Evolutionary conservation across 192 early-diverging fungal genomes (phyloP).

Genomic region (Umbelopsis sp.): DNA sequence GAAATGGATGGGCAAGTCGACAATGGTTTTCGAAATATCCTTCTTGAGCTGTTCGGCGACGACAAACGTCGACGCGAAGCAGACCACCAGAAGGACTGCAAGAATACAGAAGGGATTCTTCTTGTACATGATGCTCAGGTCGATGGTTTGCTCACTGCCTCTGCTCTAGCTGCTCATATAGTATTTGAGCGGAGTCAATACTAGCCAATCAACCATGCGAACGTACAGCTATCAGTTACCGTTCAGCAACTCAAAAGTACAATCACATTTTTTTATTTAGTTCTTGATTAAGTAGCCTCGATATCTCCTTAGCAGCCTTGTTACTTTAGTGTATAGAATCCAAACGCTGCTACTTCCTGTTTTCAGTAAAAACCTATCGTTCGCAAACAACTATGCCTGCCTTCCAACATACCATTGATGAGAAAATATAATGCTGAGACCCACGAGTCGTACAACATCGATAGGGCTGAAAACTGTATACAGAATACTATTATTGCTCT

Average conservation of each 20-base stretch:
- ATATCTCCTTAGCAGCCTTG: no score
- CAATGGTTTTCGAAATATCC: slow-evolving; percentile 1
- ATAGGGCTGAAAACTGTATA: no score
- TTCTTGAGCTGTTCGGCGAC: neutral
- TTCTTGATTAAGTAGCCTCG: no score
- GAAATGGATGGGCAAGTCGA: slow-evolving; percentile 43
- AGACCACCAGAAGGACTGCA: slow-evolving; percentile 19
- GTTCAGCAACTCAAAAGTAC: neutral
- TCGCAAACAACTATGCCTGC: no score
- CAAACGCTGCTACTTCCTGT: no score
- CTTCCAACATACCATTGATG: no score
- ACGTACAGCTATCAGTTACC: neutral
- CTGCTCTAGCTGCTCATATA: neutral
- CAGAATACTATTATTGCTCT: no score
- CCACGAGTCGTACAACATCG: no score
- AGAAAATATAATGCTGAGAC: no score
- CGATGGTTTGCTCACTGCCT: neutral
- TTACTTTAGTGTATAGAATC: no score
- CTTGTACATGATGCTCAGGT: slow-evolving; percentile 22
- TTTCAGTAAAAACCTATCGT: no score
- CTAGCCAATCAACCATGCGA: slow-evolving; percentile 12
- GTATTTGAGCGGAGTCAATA: slow-evolving; percentile 15
- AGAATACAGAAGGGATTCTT: slow-evolving; percentile 18
- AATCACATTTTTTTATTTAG: no score
- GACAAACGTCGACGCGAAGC: slow-evolving; percentile 11